Base-by-base conservation (phyloP, 2,329 filamentous ascomycete species). In the Curvularia verruculosa region DNA sequence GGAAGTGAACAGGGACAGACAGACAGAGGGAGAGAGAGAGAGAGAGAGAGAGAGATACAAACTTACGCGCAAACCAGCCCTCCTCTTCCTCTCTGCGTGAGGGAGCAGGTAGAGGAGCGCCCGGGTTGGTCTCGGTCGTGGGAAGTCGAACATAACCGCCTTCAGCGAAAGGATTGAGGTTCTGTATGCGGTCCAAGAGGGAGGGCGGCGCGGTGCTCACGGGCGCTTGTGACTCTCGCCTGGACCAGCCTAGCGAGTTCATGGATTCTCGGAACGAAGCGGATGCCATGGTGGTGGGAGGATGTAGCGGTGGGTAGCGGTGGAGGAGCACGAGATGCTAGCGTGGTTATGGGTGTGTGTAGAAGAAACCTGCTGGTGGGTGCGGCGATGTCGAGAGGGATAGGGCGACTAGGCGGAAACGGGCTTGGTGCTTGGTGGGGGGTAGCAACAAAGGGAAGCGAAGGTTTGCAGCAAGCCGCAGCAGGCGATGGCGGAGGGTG, bases 221-320 rank as follows among this genome's bases (percentile, higher is more conserved):
- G 63, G 92, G 87, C 52, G 89, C 81, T 71, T 96, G 90, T 64
- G 86, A 78, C 56, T 92, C 89, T 72, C 94, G 87, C 68, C 94
- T 89, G 72, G 91, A 91, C 95, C 95, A 98, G 60, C 95, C 95
- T 71, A 98, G 80, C 58, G 92, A 95, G 82, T 91, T 96, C 83
- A 98, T 92, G 21, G 91, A 96, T 78, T 97, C 92, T 75, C 93
- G 87, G 78, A 99, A 98, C 45, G 91, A 91, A 66, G 87, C 83
- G 65, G 92, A 94, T 60, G 93, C 90, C 93, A 96, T 96, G 61
- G 49, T 96, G 61, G 49, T 56, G 54, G 50, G 23, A 48, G 40
- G 39, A 12, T 52, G 29, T 43, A 23, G 39, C 46, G 47, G 59
- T 41, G 21, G 40, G 36, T 43, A 31, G 39, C 46, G 47, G 59